Conservation (phyloP, 306 rosid species). For the Vachellia pachyceras region DNA sequence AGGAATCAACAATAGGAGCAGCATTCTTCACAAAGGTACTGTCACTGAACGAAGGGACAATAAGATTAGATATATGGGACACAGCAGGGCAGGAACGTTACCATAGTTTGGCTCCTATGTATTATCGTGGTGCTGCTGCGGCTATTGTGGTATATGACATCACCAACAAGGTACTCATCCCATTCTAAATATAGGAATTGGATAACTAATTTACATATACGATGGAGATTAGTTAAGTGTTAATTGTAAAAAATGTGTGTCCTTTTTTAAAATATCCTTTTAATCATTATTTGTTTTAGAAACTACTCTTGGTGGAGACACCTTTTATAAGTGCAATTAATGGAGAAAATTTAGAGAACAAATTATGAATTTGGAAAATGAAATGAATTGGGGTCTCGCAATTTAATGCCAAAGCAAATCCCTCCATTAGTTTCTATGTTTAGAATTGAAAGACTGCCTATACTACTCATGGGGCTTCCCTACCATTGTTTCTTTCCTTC, state of each 20-base stretch:
- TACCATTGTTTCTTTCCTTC: neutral
- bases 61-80: conserved; percentile 92
- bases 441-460: too few relatives aligned
- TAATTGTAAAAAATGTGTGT: too few relatives aligned
- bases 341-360: neutral
- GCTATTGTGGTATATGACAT: conserved; percentile 80
- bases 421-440: too few relatives aligned
- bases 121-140: conserved; percentile 91
- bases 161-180: conserved; percentile 54
- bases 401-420: too few relatives aligned
- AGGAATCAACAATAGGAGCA: conserved; percentile 96
- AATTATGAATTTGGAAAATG: too few relatives aligned
- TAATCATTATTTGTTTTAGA: too few relatives aligned
- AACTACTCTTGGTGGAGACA: neutral
- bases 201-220: neutral
- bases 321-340: too few relatives aligned
- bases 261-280: too few relatives aligned
- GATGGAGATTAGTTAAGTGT: neutral
- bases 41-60: conserved; percentile 77
- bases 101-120: conserved; percentile 96
- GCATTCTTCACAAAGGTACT: conserved; percentile 85
- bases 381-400: too few relatives aligned
- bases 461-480: neutral
- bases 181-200: too few relatives aligned
- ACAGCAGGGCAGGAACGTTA: conserved; percentile 93